Conservation (phyloP, 352 stramenopile species). For the Globisporangium nunn region DNA sequence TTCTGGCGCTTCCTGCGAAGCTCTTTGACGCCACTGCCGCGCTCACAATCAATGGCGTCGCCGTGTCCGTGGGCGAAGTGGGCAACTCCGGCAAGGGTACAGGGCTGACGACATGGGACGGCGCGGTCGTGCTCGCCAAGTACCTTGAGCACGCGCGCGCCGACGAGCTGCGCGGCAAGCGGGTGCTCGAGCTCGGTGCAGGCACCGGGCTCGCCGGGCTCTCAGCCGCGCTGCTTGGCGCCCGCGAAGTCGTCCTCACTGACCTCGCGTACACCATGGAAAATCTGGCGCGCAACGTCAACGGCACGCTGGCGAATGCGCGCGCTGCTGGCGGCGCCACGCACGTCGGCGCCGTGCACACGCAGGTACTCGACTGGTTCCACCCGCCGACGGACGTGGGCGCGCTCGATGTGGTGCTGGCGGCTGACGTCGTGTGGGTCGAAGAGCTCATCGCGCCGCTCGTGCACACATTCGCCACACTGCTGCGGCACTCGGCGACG, state of each 20-base stretch:
- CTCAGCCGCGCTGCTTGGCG: constrained; percentile 69
- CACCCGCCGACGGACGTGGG: constrained; percentile 38
- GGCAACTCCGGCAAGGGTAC: constrained; percentile 83
- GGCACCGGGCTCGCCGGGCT: constrained; percentile 85
- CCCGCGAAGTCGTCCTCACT: constrained; percentile 67
- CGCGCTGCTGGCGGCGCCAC: constrained; percentile 1
- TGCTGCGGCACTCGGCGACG: constrained; percentile 31
- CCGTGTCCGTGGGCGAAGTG: constrained; percentile 52
- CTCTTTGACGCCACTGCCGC: constrained; percentile 38
- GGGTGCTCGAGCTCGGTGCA: constrained; percentile 77
- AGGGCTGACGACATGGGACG: constrained; percentile 88
- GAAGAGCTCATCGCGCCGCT: constrained; percentile 82
- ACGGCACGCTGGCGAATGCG: constrained; percentile 28
- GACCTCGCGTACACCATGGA: constrained; percentile 85
- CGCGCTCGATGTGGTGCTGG: constrained; percentile 75
- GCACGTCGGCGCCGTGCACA: constrained; percentile 12
- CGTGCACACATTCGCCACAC: constrained; percentile 55
- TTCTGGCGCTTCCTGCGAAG: constrained; percentile 41
- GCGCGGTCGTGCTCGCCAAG: constrained; percentile 87
- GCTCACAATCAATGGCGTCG: constrained; percentile 51
- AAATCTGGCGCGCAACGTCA: constrained; percentile 61
- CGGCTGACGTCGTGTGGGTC: constrained; percentile 89
- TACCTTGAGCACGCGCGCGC: constrained; percentile 69
- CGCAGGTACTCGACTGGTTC: constrained; percentile 68
- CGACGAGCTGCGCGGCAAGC: constrained; percentile 21